Conservation (phyloP, 768 basidiomycete genomes). For the Lentinula detonsa region DNA sequence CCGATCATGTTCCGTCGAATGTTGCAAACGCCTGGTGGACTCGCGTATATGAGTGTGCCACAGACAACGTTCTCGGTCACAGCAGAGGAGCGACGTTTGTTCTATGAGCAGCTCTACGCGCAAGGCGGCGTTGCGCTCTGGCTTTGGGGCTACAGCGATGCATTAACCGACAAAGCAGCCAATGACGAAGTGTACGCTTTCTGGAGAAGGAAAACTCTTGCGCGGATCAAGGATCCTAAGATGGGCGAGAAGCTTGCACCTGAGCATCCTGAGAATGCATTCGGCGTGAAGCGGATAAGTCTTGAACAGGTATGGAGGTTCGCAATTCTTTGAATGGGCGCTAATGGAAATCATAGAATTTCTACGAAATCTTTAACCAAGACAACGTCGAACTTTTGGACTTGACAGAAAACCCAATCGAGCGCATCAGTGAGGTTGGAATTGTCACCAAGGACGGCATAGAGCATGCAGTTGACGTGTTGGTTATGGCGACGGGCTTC, state of each 20-base stretch:
- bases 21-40: slow-evolving; percentile 1
- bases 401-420: slow-evolving; percentile 1
- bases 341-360: not conserved
- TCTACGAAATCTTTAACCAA: slow-evolving; percentile 8
- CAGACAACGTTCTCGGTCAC: not conserved
- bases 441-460: not conserved
- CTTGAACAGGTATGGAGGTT: slow-evolving; percentile 1
- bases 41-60: not conserved
- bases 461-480: slow-evolving; percentile 5
- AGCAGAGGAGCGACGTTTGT: not conserved
- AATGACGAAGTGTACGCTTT: slow-evolving; percentile 9
- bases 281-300: slow-evolving; percentile 9
- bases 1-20: slow-evolving; percentile 2
- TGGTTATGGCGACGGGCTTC: slow-evolving; percentile 8
- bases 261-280: slow-evolving; percentile 6
- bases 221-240: slow-evolving; percentile 8
- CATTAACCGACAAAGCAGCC: not conserved
- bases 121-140: slow-evolving; percentile 4
- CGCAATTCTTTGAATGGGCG: not conserved
- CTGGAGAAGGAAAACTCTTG: slow-evolving; percentile 10
- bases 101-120: not conserved
- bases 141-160: not conserved
- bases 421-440: not conserved
- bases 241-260: slow-evolving; percentile 10
- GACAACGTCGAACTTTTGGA: slow-evolving; percentile 5